Evolutionary conservation across 148 eudicot genomes (phyloP).

Genomic region (Vaccinium myrtillus): DNA sequence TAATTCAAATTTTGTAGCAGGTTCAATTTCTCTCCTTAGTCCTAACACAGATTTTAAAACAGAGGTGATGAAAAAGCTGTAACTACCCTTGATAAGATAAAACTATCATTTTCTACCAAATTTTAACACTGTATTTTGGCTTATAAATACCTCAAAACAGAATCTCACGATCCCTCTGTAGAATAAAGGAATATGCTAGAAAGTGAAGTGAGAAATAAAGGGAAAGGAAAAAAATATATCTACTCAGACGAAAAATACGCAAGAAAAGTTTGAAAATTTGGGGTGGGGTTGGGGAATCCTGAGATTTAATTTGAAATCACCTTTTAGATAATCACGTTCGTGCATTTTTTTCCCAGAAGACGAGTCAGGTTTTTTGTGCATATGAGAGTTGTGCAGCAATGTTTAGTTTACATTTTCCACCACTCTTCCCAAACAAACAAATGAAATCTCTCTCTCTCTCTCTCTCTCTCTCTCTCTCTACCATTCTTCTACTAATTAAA

Average conservation of each 20-base stretch:
- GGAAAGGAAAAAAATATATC: neutral
- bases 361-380: neutral
- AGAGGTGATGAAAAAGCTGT: neutral
- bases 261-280: neutral
- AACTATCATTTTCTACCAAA: neutral
- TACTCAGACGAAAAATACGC: neutral
- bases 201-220: neutral
- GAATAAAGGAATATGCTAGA: neutral
- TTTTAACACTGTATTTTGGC: neutral
- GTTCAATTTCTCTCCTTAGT: constrained; percentile 10
- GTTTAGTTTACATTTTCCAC: neutral
- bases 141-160: neutral
- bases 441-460: neutral
- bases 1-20: neutral
- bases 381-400: neutral
- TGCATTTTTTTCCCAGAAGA: too few species aligned
- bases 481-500: neutral
- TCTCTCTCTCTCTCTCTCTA: too few species aligned
- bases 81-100: neutral
- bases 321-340: too few species aligned
- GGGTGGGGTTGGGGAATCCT: too few species aligned
- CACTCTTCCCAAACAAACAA: neutral
- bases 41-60: neutral
- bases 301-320: too few species aligned
- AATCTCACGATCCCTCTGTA: neutral